Evolutionary conservation across 1,284 basidiomycete genomes (phyloP), one percentile per base, ranked within the genome.

Genomic region (Trametes versicolor): DNA sequence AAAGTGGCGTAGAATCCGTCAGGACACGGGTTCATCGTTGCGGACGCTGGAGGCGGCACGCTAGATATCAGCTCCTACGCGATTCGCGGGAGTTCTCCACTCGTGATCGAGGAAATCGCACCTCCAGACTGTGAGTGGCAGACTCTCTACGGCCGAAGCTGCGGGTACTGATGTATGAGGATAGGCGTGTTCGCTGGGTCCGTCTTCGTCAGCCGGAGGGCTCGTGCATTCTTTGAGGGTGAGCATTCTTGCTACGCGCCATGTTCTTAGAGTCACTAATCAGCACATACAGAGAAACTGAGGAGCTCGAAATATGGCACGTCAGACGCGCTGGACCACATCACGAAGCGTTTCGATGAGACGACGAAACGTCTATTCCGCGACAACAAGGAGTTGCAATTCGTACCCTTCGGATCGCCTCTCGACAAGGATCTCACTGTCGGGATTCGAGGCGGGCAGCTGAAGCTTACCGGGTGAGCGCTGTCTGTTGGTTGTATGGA

Each of bases 41-140:
- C 88, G 19, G 92, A 93, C 74, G 91, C 91, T 2, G 91, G 92
- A 63, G 92, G 92, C 60, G 91, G 91, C 37, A 93, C 91, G 0
- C 82, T 93, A 47, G 91, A 93, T 74, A 89, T 93, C 70, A 91
- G 89, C 66, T 88, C 90, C 4, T 93, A 93, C 70, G 89, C 86
- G 0, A 89, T 93, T 58, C 85, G 86, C 13, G 85, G 83, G 58
- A 86, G 88, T 13, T 75, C 81, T 23, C 91, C 91, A 0, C 84
- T 93, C 19, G 85, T 89, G 10, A 91, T 93, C 68, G 90, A 93
- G 74, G 91, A 93, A 77, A 87, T 92, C 67, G 91, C 91, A 2
- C 91, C 91, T 34, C 89, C 91, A 21, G 90, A 92, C 74, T 93
- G 92, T 91, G 69, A 66, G 87, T 76, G 58, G 17, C 39, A 17